Conservation (phyloP, 495 filamentous ascomycete genomes). For the Aspergillus cristatus region DNA sequence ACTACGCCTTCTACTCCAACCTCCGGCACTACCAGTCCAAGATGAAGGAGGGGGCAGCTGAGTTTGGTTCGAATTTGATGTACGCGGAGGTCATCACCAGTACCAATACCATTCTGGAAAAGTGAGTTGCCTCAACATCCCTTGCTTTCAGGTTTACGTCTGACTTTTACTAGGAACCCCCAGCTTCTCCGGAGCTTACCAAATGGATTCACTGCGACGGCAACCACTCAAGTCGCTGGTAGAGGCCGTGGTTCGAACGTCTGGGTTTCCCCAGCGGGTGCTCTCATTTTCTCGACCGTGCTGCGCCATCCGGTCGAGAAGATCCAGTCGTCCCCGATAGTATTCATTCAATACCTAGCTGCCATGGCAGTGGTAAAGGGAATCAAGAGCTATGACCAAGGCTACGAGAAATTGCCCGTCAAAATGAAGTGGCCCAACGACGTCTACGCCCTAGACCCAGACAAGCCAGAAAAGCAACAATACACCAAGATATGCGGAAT, state of each 20-base stretch:
- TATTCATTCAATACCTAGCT: constrained; percentile 90
- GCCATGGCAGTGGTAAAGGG: constrained; percentile 86
- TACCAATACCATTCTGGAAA: constrained; percentile 91
- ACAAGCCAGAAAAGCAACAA: constrained; percentile 43
- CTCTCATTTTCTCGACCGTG: constrained; percentile 77
- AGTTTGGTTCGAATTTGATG: constrained; percentile 69
- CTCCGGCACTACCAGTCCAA: constrained; percentile 57
- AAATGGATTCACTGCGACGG: constrained; percentile 76
- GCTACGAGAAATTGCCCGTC: constrained; percentile 66
- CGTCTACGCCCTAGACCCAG: constrained; percentile 75
- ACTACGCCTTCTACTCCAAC: constrained; percentile 67
- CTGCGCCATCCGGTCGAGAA: constrained; percentile 71
- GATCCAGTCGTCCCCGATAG: constrained; percentile 65
- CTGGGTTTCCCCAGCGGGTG: constrained; percentile 87
- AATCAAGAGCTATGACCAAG: constrained; percentile 66
- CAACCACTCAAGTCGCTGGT: constrained; percentile 88
- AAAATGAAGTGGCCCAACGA: constrained; percentile 98
- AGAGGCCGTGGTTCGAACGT: constrained; percentile 86
- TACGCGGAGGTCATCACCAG: constrained; percentile 93
- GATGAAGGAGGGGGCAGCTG: constrained; percentile 40
- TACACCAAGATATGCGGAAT: constrained; percentile 94
- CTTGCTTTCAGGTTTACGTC: neutral
- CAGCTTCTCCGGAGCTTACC: constrained; percentile 68
- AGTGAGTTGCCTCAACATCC: constrained; percentile 37
- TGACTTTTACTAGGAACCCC: constrained; percentile 51